Base-by-base conservation (phyloP, 805 yeast species). In the Maudiozyma bulderi region DNA sequence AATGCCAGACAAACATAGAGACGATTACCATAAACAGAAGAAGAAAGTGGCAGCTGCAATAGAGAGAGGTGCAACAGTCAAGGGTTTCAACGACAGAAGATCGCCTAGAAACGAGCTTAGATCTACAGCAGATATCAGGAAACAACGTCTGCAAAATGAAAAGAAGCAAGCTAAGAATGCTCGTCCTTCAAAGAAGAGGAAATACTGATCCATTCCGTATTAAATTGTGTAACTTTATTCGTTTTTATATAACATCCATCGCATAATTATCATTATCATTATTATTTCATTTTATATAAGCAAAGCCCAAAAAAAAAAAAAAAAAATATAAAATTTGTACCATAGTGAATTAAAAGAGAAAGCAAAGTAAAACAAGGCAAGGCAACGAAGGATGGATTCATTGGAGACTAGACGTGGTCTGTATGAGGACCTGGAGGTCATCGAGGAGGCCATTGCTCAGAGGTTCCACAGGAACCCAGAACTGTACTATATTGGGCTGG, bases 1-100 rank as follows among this genome's bases (percentile, higher is more conserved):
- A 62, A 69, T 82, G 40, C 96, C 99, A n/a, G 97, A 89, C 61
- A 88, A 78, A 68, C 80, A 73, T 57, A 80, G 98, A 69, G 96
- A 90, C 61, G 90, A 93, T 67, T 93, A 78, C 69, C 76, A 80
- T 51, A 74, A 74, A 54, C 96, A 91, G 65, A 81, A 85, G 78
- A 81, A 81, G 72, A 83, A 85, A 69, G 91, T 86, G 45, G 79
- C 78, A 47, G 80, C 78, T 57, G 98, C 98, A 3, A 60, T 82
- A 50, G 95, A 82, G 8, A 71, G 79, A 45, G 97, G 97, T 44
- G 64, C 78, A 32, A 63, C 66, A 8, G 86, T 88, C 47, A 86
- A 83, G 70, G 95, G 93, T 8, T 73, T 64, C 56, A 77, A 77
- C 50, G 77, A 77, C 49, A 58, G 56, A 41, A 62, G 68, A 38